Percentiles rank a stretch among this genome's conserved stretches.
Conservation (phyloP, 2,329 filamentous ascomycete species). For the Fusarium luffae region DNA sequence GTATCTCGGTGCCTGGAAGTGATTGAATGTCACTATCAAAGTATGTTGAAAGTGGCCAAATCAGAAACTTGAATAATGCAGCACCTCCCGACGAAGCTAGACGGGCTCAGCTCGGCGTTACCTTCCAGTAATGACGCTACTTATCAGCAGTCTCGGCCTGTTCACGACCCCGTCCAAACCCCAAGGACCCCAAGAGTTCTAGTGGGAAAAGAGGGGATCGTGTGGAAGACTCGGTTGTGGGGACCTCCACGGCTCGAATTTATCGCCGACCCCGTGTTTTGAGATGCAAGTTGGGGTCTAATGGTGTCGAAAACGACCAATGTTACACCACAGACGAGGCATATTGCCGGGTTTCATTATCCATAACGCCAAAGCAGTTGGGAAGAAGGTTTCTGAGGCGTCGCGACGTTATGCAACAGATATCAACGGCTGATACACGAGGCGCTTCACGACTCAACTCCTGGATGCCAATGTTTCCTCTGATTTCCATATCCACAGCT, state of each 20-base stretch:
- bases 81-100: not conserved
- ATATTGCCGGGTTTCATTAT: conserved; percentile 6
- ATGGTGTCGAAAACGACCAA: conserved; percentile 25
- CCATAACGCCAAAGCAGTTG: not conserved
- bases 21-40: conserved; percentile 27
- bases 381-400: conserved; percentile 19
- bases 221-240: conserved; percentile 10
- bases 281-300: conserved; percentile 17
- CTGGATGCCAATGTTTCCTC: conserved; percentile 11
- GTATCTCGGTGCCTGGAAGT: conserved; percentile 16
- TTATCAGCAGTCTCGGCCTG: conserved; percentile 26
- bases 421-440: conserved; percentile 33
- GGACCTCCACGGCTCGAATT: conserved; percentile 29
- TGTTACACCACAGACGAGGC: conserved; percentile 23
- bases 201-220: conserved; percentile 12
- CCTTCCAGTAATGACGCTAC: conserved; percentile 27
- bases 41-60: conserved; percentile 18
- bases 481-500: not conserved
- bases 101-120: conserved; percentile 38
- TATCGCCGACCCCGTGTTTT: conserved; percentile 38
- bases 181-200: conserved; percentile 35
- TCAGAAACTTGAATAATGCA: conserved; percentile 16
- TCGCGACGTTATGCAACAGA: conserved; percentile 3
- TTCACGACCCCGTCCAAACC: conserved; percentile 23
- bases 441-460: conserved; percentile 23